Base-by-base conservation (phyloP, 2,329 filamentous ascomycete genomes). In the Botrytis byssoidea region DNA sequence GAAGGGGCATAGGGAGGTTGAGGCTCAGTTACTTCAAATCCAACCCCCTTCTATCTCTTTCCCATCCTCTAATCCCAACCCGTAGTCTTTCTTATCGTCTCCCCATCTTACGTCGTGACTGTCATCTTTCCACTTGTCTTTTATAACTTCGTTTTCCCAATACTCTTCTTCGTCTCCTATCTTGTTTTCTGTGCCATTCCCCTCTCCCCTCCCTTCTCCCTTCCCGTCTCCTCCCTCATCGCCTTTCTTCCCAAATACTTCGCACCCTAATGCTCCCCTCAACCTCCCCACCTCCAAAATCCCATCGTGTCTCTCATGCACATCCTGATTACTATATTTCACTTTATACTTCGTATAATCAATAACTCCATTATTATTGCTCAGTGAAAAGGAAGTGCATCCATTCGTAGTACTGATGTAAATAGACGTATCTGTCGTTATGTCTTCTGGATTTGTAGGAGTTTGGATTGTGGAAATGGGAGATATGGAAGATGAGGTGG, bases 51-150 rank as follows among this genome's bases (percentile, higher is more conserved):
- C 42, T 1, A 46, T 37, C 32, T 51, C 32, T 14, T 14, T 22
- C 29, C 4, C 37, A 6, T n/a, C 8, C 14, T 12, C 37, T n/a
- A 20, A 4, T 3, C 2, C 6, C 9, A 20, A 4, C 7, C 1
- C 3, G 29, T 18, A 20, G 1, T 3, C 22, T 61, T 64, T 42
- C 12, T 37, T 67, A 3, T 37, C 22, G 2, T 48, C 64, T 51
- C 48, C 22, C 29, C 64, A 51, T 51, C 46, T 22, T 37, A 4
- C 16, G 4, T 10, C 25, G 35, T 55, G 25, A 25, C 22, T 35
- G 5, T 16, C 42, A 48, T 48, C 42, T 35, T 32, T 25, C 42
- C 40, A 65, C 3, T 22, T 25, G 4, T 35, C 22, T 9, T n/a
- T 25, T 3, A 14, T 12, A 14, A 20, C 22, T 32, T n/a, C 64